Conservation (phyloP, 805 yeast species). For the Candida broadrunensis region DNA sequence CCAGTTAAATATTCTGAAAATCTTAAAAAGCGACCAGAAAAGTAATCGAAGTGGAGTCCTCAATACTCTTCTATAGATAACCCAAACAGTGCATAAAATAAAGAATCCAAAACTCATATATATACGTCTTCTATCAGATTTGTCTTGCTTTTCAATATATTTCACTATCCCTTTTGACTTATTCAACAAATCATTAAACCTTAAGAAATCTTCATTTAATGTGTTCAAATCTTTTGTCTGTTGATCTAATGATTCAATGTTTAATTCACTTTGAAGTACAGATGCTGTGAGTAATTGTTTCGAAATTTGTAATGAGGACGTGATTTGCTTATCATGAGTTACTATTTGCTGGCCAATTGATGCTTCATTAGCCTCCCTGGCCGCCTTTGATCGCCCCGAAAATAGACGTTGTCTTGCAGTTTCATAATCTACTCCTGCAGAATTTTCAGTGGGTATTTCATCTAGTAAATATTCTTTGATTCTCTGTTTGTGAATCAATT, state of each 20-base stretch:
- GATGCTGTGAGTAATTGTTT: conserved; percentile 48
- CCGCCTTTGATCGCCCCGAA: conserved; percentile 14
- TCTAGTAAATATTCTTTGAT: conserved; percentile 18
- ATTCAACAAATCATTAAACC: conserved; percentile 38
- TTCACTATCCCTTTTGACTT: conserved; percentile 46
- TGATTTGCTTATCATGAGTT: conserved; percentile 45
- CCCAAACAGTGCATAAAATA: conserved; percentile 44
- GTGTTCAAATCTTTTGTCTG: conserved; percentile 41
- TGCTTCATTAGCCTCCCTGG: conserved; percentile 26
- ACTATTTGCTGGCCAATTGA: conserved; percentile 31
- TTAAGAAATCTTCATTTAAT: conserved; percentile 39
- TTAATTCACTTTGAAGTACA: conserved; percentile 49
- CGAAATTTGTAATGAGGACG: conserved; percentile 45
- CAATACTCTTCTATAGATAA: conserved; percentile 48
- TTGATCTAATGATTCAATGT: conserved; percentile 44
- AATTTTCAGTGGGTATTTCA: not conserved
- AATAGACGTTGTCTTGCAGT: conserved; percentile 16
- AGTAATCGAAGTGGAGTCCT: conserved; percentile 41
- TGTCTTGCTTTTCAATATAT: conserved; percentile 51
- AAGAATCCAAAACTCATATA: conserved; percentile 48
- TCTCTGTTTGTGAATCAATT: conserved; percentile 28
- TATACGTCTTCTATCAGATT: conserved; percentile 45
- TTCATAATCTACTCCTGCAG: not conserved
- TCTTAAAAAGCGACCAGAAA: conserved; percentile 45
- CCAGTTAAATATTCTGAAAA: conserved; percentile 25